Evolutionary conservation across 2,329 filamentous ascomycete species (phyloP).

Genomic region (Alternaria panax): DNA sequence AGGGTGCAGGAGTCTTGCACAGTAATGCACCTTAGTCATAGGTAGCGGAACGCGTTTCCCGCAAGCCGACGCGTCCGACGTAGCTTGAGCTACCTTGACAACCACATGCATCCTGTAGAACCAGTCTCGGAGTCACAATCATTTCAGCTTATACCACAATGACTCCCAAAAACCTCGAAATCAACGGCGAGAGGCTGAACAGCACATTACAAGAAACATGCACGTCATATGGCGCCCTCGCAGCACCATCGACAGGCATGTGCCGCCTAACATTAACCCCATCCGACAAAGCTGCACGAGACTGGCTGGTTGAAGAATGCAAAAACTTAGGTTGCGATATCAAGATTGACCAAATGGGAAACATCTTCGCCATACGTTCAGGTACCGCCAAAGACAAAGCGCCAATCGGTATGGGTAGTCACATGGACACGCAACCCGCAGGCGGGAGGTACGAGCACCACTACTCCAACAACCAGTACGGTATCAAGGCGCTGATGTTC

Average conservation of each 20-base stretch:
- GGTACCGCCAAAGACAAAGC: constrained; percentile 58
- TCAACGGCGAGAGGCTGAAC: constrained; percentile 36
- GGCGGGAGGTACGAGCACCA: constrained; percentile 19
- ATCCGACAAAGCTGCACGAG: constrained; percentile 39
- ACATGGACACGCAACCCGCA: constrained; percentile 62
- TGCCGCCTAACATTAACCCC: constrained; percentile 67
- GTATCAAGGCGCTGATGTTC: not conserved
- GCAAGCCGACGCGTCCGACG: constrained; percentile 2
- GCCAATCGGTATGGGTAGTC: constrained; percentile 51
- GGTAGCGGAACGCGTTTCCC: not conserved
- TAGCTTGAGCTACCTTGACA: not conserved
- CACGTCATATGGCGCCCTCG: constrained; percentile 36
- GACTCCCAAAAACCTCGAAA: constrained; percentile 13
- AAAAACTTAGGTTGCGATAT: constrained; percentile 38
- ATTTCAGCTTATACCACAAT: constrained; percentile 5
- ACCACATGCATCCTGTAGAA: not conserved
- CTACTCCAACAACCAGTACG: too few relatives aligned
- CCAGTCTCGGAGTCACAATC: not conserved
- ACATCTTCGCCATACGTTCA: constrained; percentile 42
- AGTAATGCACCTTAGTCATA: constrained; percentile 28
- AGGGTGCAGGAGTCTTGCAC: constrained; percentile 5
- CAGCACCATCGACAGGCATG: constrained; percentile 68
- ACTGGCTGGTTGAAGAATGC: constrained; percentile 42
- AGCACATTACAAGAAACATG: constrained; percentile 36
- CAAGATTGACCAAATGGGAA: constrained; percentile 48